Evolutionary conservation across 768 basidiomycete genomes (phyloP).

Genomic region (Boletus sp.): DNA sequence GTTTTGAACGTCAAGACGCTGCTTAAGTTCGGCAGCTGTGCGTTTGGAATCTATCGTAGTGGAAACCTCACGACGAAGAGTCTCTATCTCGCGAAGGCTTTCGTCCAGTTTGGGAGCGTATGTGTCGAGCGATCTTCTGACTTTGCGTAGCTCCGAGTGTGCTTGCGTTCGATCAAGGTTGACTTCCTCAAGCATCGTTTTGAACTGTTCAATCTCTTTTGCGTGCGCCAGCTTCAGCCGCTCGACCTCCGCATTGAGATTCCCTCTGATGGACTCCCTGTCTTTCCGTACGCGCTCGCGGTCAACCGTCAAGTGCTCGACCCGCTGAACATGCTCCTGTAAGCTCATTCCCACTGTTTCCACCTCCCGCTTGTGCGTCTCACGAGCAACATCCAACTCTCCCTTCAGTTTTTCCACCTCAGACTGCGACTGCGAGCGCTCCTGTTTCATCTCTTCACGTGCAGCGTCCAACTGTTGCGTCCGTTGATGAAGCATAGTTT

Average conservation of each 20-base stretch:
- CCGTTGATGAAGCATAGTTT: constrained; percentile 18
- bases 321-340: constrained; percentile 18
- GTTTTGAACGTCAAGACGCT: constrained; percentile 18
- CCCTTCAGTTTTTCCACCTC: constrained; percentile 12
- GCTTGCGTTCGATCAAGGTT: constrained; percentile 18
- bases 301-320: constrained; percentile 20
- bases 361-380: constrained; percentile 8
- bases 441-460: constrained; percentile 12
- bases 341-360: constrained; percentile 16
- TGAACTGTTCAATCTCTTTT: constrained; percentile 16
- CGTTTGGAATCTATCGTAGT: constrained; percentile 10
- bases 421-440: constrained; percentile 6
- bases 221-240: constrained; percentile 13
- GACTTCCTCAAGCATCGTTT: constrained; percentile 25
- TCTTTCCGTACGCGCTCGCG: constrained; percentile 27
- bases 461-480: constrained; percentile 9
- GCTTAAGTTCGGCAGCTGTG: constrained; percentile 10
- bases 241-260: constrained; percentile 22
- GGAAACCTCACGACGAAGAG: constrained; percentile 16
- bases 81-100: constrained; percentile 15
- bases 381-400: constrained; percentile 9
- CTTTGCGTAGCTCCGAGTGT: constrained; percentile 21
- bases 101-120: constrained; percentile 19
- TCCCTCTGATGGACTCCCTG: constrained; percentile 14
- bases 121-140: constrained; percentile 17